phyloP scores from a whole-genome alignment of 768 basidiomycete genomes.

The Trametes punicea region DNA sequence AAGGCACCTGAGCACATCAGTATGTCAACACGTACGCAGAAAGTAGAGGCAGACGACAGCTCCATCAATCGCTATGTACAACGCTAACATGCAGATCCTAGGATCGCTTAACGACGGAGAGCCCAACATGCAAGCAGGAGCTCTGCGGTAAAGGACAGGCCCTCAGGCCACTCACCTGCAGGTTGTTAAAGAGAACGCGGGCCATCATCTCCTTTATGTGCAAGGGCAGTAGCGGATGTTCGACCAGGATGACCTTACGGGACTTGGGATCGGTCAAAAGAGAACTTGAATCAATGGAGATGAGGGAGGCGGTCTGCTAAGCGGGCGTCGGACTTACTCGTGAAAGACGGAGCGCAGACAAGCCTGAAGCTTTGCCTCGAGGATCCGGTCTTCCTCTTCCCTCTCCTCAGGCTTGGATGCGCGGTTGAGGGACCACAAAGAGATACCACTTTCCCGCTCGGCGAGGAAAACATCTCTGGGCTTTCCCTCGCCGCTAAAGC shows the following conservation, averaged over 20 bases:
- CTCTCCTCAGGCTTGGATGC: constrained; percentile 52
- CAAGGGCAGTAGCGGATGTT: constrained; percentile 83
- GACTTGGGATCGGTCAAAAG: constrained; percentile 93
- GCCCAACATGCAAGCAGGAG: too few relatives aligned
- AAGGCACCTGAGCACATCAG: constrained; percentile 65
- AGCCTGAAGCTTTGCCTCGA: constrained; percentile 66
- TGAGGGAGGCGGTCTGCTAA: constrained; percentile 8
- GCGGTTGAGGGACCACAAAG: constrained; percentile 61
- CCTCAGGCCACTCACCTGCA: constrained; percentile 53
- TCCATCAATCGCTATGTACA: too few relatives aligned
- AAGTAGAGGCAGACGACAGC: too few relatives aligned
- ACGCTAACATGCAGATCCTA: too few relatives aligned
- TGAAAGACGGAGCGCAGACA: constrained; percentile 78
- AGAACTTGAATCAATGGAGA: constrained; percentile 49
- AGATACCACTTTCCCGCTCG: constrained; percentile 37
- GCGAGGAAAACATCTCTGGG: constrained; percentile 86
- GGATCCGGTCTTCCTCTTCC: constrained; percentile 69
- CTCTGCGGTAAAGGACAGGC: too few relatives aligned
- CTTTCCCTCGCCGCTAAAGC: constrained; percentile 93
- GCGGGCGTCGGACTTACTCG: constrained; percentile 51
- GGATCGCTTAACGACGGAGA: too few relatives aligned
- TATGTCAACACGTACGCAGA: neutral
- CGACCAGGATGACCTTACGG: constrained; percentile 89
- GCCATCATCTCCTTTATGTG: constrained; percentile 88
- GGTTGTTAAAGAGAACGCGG: constrained; percentile 82